phyloP scores from a whole-genome alignment of 495 filamentous ascomycete genomes.

The Chaetomium cochliodes region DNA sequence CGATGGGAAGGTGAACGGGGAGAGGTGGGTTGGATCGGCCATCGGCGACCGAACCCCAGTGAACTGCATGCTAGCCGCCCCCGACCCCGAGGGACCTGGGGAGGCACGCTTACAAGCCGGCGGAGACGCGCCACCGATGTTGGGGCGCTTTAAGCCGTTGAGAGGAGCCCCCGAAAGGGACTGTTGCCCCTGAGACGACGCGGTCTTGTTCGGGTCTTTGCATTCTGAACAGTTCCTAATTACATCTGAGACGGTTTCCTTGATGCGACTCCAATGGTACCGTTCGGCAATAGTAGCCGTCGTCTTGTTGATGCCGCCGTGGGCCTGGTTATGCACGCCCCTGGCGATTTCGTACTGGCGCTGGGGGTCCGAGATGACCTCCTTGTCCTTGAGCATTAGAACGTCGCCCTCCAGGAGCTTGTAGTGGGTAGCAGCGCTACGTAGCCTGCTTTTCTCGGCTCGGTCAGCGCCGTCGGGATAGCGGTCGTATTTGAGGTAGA shows the following conservation, averaged over 20 bases:
- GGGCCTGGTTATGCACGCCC: constrained; percentile 68
- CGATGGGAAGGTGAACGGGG: constrained; percentile 29
- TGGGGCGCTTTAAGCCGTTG: constrained; percentile 34
- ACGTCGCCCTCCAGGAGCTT: constrained; percentile 76
- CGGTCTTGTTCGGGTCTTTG: constrained; percentile 70
- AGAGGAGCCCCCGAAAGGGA: constrained; percentile 5
- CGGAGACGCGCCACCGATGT: constrained; percentile 17
- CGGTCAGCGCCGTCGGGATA: constrained; percentile 93
- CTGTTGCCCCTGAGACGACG: constrained; percentile 27
- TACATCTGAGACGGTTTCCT: constrained; percentile 92
- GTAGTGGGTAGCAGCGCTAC: constrained; percentile 94
- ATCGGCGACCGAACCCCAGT: constrained; percentile 13
- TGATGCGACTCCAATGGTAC: constrained; percentile 98
- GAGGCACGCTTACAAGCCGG: constrained; percentile 35
- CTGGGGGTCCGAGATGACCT: constrained; percentile 89
- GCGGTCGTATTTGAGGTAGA: constrained; percentile 91
- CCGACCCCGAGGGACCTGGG: constrained; percentile 26
- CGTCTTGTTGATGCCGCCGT: constrained; percentile 97
- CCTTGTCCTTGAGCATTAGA: constrained; percentile 96
- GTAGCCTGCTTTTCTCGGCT: constrained; percentile 89
- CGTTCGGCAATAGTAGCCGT: constrained; percentile 90
- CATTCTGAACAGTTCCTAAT: constrained; percentile 91
- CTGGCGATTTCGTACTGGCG: constrained; percentile 88
- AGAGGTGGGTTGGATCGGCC: constrained; percentile 30
- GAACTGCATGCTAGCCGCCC: constrained; percentile 4